A percentile compares a stretch with the other conserved stretches of the same genome.
phyloP scores from a whole-genome alignment of 2,329 filamentous ascomycete species.

The Fusarium guadeloupense region DNA sequence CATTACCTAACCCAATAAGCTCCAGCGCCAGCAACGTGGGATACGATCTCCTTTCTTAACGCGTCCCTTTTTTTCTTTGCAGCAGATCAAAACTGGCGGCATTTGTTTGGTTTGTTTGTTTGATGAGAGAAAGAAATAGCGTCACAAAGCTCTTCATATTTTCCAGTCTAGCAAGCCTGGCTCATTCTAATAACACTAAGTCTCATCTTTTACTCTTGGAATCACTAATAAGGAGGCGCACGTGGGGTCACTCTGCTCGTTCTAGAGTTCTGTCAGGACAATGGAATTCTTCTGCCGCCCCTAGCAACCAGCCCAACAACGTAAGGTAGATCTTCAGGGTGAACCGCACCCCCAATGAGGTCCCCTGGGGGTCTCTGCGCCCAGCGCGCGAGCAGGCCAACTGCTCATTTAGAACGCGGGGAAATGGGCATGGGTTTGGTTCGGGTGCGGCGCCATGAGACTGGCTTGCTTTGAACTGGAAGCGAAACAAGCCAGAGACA shows the following conservation, averaged over 20 bases:
- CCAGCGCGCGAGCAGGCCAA: slow-evolving; percentile 27
- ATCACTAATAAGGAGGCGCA: slow-evolving; percentile 16
- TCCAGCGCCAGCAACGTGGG: slow-evolving; percentile 16
- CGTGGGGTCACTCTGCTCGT: slow-evolving; percentile 31
- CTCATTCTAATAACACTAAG: slow-evolving; percentile 14
- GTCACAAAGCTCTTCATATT: background rate
- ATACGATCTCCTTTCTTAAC: slow-evolving; percentile 28
- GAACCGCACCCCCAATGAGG: slow-evolving; percentile 26
- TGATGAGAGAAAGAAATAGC: slow-evolving; percentile 1
- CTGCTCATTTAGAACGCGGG: slow-evolving; percentile 34
- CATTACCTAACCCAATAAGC: slow-evolving; percentile 23
- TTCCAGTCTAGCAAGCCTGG: background rate
- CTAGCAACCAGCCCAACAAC: slow-evolving; percentile 35
- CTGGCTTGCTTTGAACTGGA: slow-evolving; percentile 21
- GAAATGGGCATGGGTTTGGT: slow-evolving; percentile 35
- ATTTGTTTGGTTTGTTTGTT: slow-evolving; percentile 2
- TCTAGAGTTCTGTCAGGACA: slow-evolving; percentile 20
- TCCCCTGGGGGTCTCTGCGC: slow-evolving; percentile 18
- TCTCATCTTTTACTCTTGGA: slow-evolving; percentile 14
- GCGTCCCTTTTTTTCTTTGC: slow-evolving; percentile 1
- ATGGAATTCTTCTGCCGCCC: slow-evolving; percentile 31
- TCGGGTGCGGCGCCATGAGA: slow-evolving; percentile 25
- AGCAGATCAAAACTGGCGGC: slow-evolving; percentile 10
- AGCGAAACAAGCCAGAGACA: slow-evolving; percentile 30
- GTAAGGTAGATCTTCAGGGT: slow-evolving; percentile 33